Percentiles rank a stretch among this genome's conserved stretches.
Conservation (phyloP, 139 green algal genomes). For the Chlorella sorokiniana region DNA sequence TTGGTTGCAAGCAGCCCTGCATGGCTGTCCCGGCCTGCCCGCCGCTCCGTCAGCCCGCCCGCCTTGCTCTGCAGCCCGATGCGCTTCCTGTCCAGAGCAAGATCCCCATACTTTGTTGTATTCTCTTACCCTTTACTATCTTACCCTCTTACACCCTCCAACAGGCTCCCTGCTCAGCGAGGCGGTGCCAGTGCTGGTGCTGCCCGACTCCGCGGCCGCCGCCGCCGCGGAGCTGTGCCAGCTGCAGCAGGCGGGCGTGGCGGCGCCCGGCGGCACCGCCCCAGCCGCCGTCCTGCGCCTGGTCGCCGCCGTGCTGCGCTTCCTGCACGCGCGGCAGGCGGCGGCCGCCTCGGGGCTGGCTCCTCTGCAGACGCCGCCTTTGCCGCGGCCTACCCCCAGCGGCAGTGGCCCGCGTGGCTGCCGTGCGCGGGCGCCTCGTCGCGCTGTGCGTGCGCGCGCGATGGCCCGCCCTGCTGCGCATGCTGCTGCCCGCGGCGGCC, state of each 20-base stretch:
- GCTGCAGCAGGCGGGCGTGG: background rate
- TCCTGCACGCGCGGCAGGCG: background rate
- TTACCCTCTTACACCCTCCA: background rate
- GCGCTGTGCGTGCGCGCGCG: background rate
- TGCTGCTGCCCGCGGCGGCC: conserved; percentile 3
- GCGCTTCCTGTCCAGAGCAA: background rate
- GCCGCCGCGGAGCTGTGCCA: background rate
- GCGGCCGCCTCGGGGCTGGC: background rate
- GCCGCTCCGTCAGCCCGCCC: no score
- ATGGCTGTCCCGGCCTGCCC: background rate
- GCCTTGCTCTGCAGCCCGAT: no score
- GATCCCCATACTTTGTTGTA: background rate
- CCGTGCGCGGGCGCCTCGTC: background rate
- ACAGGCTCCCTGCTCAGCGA: background rate
- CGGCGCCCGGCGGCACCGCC: background rate
- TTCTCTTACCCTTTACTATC: background rate
- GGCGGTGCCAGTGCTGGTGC: background rate
- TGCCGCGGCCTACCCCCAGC: background rate
- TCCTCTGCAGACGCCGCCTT: background rate
- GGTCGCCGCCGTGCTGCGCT: background rate
- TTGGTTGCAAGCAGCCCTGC: background rate
- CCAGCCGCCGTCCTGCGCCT: background rate
- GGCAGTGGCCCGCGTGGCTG: background rate
- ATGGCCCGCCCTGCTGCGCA: background rate
- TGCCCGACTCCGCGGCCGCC: background rate